Percentiles rank a stretch among this genome's conserved stretches.
Conservation (phyloP, 306 rosid genomes). For the Vigna nakashimae region DNA sequence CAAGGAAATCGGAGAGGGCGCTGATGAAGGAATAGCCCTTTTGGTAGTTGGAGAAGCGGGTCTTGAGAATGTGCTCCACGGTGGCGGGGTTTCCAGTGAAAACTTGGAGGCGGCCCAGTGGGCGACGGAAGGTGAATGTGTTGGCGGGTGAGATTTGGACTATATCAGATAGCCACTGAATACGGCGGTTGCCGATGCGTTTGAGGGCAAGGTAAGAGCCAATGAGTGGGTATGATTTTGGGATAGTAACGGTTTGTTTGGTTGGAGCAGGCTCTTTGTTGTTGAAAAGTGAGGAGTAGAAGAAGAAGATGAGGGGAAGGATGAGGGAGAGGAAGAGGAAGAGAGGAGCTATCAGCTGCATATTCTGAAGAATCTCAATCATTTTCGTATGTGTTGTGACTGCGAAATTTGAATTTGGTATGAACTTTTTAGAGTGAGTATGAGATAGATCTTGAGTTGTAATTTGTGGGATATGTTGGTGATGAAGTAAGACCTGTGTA, state of each 20-base stretch:
- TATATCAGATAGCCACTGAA: conserved; percentile 64
- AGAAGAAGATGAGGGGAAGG: not conserved
- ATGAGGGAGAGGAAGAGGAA: conserved; percentile 32
- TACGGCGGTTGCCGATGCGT: conserved; percentile 44
- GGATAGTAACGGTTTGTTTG: not conserved
- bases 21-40: conserved; percentile 43
- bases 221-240: conserved; percentile 43
- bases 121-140: conserved; percentile 56
- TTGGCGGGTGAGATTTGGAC: conserved; percentile 56
- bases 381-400: not conserved
- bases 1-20: conserved; percentile 59
- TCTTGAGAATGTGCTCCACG: conserved; percentile 79
- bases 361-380: not conserved
- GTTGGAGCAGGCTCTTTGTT: conserved; percentile 41
- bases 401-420: not conserved
- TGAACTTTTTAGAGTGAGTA: not conserved
- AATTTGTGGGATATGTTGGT: not conserved
- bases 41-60: conserved; percentile 54
- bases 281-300: not conserved
- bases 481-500: not conserved
- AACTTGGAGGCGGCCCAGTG: conserved; percentile 29
- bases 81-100: conserved; percentile 66
- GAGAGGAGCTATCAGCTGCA: not conserved
- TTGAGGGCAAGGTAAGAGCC: conserved; percentile 39
- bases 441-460: not conserved